Base-by-base conservation (phyloP, 192 early-diverging fungal species). In the Entomortierella chlamydospora region DNA sequence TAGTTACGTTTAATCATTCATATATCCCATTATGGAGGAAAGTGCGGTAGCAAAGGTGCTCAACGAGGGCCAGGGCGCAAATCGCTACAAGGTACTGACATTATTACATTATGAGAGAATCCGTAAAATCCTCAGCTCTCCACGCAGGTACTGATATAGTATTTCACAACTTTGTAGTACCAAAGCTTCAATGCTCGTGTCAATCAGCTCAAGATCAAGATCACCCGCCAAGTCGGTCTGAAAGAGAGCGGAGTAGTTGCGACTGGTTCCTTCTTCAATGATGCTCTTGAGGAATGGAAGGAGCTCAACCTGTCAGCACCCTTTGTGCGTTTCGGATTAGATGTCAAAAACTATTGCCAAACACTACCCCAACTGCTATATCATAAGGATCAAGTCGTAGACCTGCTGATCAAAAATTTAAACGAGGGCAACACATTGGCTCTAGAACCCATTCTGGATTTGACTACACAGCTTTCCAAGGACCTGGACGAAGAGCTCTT, bases 401-500 rank as follows among this genome's bases (percentile, higher is more conserved):
- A 85, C 2, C 61, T 88, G 20, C 61, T 97, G 25, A 84, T 93
- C 63, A 85, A 87, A 51, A 85, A 93, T 62, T 55, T 98, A 51
- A 81, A 86, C 28, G 82, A 87, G 50, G 83, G 81, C 8, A 87
- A 92, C 57, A 87, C 85, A 45, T 57, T 93, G 47, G 92, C 92
- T n/a, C 64, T 91, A n/a, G 93, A 95, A 67, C 90, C 94, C 6
- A 77, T 97, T 33, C 74, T 98, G 49, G 93, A 95, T 61, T 78
- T 99, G 64, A 84, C 90, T 0, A 91, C 91, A n/a, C 86, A 93
- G 29, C 82, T 99, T 53, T 92, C 94, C 15, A 91, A 88, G 59
- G 98, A 99, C 82, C 83, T 99, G n/a, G 93, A 96, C 82, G 92
- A 91, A 7, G 97, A 99, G 68, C 89, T 97, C 22, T 91, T 90